Base-by-base conservation (phyloP, 75 land plant species). In the Pseudotsuga menziesii region DNA sequence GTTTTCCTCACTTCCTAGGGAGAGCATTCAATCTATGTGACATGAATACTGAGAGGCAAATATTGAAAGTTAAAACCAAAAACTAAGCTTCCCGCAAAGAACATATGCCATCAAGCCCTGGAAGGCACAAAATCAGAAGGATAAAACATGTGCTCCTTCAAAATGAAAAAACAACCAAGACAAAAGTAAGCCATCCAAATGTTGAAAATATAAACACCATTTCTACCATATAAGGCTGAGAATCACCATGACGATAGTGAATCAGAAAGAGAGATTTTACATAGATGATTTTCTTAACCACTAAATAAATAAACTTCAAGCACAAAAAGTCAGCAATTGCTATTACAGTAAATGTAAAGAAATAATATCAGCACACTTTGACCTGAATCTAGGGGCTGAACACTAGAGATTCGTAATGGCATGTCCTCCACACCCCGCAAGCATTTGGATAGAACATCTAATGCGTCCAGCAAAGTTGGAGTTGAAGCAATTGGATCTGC, bases 321-420 rank as follows among this genome's bases (percentile, higher is more conserved):
- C 23, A 41, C 13, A 69, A 39, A 9, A 48, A 48, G 13, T 11
- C 9, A 2, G 54, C 12, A 48, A 48, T 41, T 41, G 5, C 4
- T 20, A 11, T 41, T 66, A 7, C 14, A 32, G 17, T 48, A 64
- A 4, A 64, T 26, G 32, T 25, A 60, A 29, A 79, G 27, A 26
- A 39, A 62, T 29, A 20, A 60, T 56, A 82, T 52, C 52, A 77
- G 55, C 22, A 71, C 36, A 41, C 41, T 36, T 52, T 29, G n/a
- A 93, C 98, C 98, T 81, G 98, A 67, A 76, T 91, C 88, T 58
- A 96, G 29, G 32, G 94, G 91, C 64, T 91, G 97, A 16, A 96
- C 99, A 83, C 88, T 89, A 26, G 94, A 95, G 56, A 96, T 84
- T 75, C 66, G 87, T 79, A 96, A 80, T 60, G 99, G 99, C 78